Evolutionary conservation across 1,284 basidiomycete genomes (phyloP), one percentile per base, ranked within the genome.

Genomic region (Austropuccinia psidii): DNA sequence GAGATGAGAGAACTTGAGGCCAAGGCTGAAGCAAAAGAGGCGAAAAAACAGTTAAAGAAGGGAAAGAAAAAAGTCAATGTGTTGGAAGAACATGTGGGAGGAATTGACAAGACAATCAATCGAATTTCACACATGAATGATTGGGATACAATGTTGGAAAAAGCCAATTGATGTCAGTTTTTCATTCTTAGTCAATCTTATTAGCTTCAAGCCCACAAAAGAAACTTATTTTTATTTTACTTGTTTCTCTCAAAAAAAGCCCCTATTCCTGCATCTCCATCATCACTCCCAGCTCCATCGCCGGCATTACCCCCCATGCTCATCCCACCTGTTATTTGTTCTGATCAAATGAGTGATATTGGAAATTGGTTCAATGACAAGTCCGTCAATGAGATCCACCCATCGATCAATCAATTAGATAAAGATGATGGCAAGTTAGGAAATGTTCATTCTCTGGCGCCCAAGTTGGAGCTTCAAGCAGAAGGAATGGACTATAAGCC

Each of bases 321-420:
- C n/a, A n/a, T n/a, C 13, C 41, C 55, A 27, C 60, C 60, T 29
- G 41, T 45, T 45, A 24, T 70, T 2, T 7, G 50, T 17, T 55
- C 37, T 19, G 49, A 43, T 58, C 55, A 35, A 55, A 27, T 60
- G n/a, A 35, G 68, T 24, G 50, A 70, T 29, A 70, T 70, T 54
- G 55, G 29, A 27, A 47, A 60, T 47, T 70, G 68, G 68, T 70
- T 70, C n/a, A 61, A 70, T 35, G 68, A 70, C 13, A 47, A 55
- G 39, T 35, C 39, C n/a, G n/a, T n/a, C n/a, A n/a, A n/a, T n/a
- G n/a, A n/a, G n/a, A n/a, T n/a, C 29, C 52, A 21, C n/a, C 1
- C 45, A 33, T 33, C 54, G 9, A 21, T 70, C 31, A 43, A 61
- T 24, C 35, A 55, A n/a, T n/a, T n/a, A n/a, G n/a, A n/a, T 39